Percentiles rank a stretch among this genome's conserved stretches.
These are phyloP conservation scores for Sugiyamaella americana DNA, from an alignment of 805 yeast genomes.

Conservation along the genomic window DNA sequence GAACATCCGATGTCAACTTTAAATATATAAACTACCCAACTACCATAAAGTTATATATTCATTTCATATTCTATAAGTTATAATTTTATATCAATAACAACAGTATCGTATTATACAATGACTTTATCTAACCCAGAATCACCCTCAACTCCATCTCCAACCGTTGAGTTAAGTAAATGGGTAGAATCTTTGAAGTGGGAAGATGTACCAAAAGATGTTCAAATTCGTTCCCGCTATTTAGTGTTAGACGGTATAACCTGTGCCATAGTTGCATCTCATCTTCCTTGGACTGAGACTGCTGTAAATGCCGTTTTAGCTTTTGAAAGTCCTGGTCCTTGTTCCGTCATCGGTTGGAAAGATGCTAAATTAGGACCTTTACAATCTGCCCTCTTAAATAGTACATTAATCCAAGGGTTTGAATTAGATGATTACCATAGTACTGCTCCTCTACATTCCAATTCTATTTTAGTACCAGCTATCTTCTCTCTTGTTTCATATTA, in stretches of 20 bases:
- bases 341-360: slow-evolving; percentile 11
- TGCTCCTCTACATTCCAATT: slow-evolving; percentile 14
- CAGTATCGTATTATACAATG: too few species aligned
- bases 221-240: slow-evolving; percentile 7
- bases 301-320: slow-evolving; percentile 7
- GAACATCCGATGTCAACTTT: too few species aligned
- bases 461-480: slow-evolving; percentile 11
- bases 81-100: too few species aligned
- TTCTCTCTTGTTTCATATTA: background rate
- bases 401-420: slow-evolving; percentile 13
- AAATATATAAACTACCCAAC: too few species aligned
- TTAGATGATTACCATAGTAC: slow-evolving; percentile 13
- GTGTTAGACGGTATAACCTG: slow-evolving; percentile 12
- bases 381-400: slow-evolving; percentile 8
- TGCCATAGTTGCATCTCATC: slow-evolving; percentile 11
- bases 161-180: slow-evolving; percentile 8
- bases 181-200: slow-evolving; percentile 8
- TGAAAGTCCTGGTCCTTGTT: slow-evolving; percentile 7
- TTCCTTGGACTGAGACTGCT: slow-evolving; percentile 14
- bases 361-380: slow-evolving; percentile 2
- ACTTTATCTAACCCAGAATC: too few species aligned
- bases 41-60: too few species aligned
- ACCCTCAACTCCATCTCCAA: background rate
- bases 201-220: slow-evolving; percentile 9
- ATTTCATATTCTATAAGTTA: too few species aligned